phyloP scores from a whole-genome alignment of 2,329 filamentous ascomycete genomes.

The Pyricularia sp. region DNA sequence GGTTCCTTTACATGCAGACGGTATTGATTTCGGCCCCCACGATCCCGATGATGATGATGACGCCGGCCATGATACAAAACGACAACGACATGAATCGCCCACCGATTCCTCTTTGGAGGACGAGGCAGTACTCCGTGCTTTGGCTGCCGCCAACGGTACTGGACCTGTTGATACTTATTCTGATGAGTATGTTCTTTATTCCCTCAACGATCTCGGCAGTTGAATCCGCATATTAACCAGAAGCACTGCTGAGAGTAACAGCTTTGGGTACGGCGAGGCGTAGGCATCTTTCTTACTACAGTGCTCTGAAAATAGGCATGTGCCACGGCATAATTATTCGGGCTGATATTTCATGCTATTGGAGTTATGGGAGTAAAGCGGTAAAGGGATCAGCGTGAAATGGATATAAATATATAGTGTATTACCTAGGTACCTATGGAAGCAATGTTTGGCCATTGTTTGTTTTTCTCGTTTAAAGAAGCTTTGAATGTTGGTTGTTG shows the following conservation, averaged over 20 bases:
- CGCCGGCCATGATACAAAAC: conserved; percentile 29
- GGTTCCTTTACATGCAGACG: conserved; percentile 15
- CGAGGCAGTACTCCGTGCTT: conserved; percentile 34
- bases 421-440: neutral
- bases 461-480: neutral
- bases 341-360: neutral
- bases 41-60: conserved; percentile 15
- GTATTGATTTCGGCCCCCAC: conserved; percentile 18
- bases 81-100: conserved; percentile 26
- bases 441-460: neutral
- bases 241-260: neutral
- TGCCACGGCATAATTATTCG: neutral
- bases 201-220: neutral
- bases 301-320: too few species aligned
- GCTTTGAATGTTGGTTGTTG: neutral
- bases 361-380: neutral
- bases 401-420: neutral
- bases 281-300: neutral
- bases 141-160: conserved; percentile 32
- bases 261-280: neutral
- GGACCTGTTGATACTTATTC: conserved; percentile 27
- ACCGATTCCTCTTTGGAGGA: conserved; percentile 31
- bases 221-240: neutral
- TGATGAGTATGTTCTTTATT: conserved; percentile 27
- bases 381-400: neutral